Conservation (phyloP, 495 filamentous ascomycete species). For the Hypoxylon fuscum region DNA sequence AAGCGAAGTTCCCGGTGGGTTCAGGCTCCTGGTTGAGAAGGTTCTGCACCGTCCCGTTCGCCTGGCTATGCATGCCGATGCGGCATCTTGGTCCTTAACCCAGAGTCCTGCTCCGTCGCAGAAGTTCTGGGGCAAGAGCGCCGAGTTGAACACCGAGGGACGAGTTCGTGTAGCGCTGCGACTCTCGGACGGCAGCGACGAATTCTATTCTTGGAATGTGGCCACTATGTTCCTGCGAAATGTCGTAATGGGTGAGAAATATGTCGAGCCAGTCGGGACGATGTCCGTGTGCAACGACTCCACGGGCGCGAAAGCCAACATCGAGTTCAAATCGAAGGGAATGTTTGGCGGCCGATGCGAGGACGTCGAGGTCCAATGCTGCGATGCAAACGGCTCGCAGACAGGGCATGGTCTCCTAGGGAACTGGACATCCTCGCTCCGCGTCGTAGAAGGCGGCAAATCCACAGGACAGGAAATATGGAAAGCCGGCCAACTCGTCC, state of each 20-base stretch:
- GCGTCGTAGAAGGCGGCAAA: conserved; percentile 66
- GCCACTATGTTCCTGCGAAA: conserved; percentile 93
- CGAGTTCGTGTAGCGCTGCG: conserved; percentile 75
- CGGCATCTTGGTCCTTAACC: conserved; percentile 80
- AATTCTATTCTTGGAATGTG: conserved; percentile 83
- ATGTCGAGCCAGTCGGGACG: conserved; percentile 91
- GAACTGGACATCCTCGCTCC: conserved; percentile 82
- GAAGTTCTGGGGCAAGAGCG: conserved; percentile 98
- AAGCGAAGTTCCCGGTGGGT: conserved; percentile 70
- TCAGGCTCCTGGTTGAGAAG: conserved; percentile 92
- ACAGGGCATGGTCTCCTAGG: conserved; percentile 72
- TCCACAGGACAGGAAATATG: conserved; percentile 72
- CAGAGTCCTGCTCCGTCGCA: conserved; percentile 89
- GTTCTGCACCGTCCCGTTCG: conserved; percentile 91
- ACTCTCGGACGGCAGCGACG: conserved; percentile 69
- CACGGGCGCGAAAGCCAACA: conserved; percentile 77
- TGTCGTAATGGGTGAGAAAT: conserved; percentile 97
- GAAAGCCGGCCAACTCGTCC: conserved; percentile 77
- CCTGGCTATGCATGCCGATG: conserved; percentile 91
- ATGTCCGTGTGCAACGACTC: conserved; percentile 85
- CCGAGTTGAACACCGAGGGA: conserved; percentile 91
- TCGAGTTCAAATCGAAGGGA: conserved; percentile 89
- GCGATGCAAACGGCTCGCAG: conserved; percentile 68
- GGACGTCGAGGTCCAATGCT: conserved; percentile 80
- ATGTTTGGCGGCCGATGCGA: conserved; percentile 97